Evolutionary conservation across 169 alveolate genomes (phyloP).

Genomic region (Babesia gibsoni): DNA sequence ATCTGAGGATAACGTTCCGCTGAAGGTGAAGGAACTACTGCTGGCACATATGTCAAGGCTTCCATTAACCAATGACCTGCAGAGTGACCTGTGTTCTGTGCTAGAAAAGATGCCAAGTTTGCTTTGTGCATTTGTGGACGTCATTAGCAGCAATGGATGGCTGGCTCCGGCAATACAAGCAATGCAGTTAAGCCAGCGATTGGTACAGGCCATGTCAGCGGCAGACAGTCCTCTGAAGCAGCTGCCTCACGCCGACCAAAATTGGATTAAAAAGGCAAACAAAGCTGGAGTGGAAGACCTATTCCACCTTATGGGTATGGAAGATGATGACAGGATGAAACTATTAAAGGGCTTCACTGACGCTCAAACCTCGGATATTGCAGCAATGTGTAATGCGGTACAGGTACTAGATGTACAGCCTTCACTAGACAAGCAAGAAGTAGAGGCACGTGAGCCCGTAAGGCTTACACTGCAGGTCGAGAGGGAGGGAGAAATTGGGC

Average conservation of each 20-base stretch:
- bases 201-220: slow-evolving; percentile 93
- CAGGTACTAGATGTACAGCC: slow-evolving; percentile 82
- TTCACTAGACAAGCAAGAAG: slow-evolving; percentile 49
- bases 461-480: slow-evolving; percentile 17
- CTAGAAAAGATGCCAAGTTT: slow-evolving; percentile 80
- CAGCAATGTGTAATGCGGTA: slow-evolving; percentile 85
- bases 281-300: slow-evolving; percentile 86
- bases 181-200: slow-evolving; percentile 96
- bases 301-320: slow-evolving; percentile 92
- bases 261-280: slow-evolving; percentile 80
- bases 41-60: slow-evolving; percentile 90
- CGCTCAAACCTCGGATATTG: slow-evolving; percentile 80
- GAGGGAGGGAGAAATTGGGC: slow-evolving; percentile 71
- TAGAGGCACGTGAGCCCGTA: slow-evolving; percentile 14
- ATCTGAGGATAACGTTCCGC: slow-evolving; percentile 50
- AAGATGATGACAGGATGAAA: slow-evolving; percentile 89
- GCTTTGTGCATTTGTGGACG: slow-evolving; percentile 97
- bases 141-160: slow-evolving; percentile 92
- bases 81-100: slow-evolving; percentile 76
- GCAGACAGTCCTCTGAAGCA: slow-evolving; percentile 87
- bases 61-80: slow-evolving; percentile 78
- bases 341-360: slow-evolving; percentile 78
- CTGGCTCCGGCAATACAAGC: slow-evolving; percentile 91
- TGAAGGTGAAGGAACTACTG: slow-evolving; percentile 58
- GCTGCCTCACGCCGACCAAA: slow-evolving; percentile 87